Percentiles rank a stretch among this genome's conserved stretches.
phyloP scores from a whole-genome alignment of 1,139 yeast genomes.

The Yamadazyma taylorii region DNA sequence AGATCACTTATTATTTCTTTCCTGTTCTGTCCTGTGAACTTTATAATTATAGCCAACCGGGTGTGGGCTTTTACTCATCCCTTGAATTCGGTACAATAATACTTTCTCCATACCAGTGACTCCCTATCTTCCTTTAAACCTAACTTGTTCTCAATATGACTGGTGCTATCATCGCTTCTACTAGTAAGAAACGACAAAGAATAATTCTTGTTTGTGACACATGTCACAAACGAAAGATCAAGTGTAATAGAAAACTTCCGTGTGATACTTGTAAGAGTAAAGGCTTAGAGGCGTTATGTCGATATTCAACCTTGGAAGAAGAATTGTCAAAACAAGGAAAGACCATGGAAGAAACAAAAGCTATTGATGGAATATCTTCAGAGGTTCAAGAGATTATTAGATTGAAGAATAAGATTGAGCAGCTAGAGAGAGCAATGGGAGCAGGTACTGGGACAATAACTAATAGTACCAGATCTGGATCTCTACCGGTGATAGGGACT shows the following conservation, averaged over 20 bases:
- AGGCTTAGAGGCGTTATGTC: constrained; percentile 15
- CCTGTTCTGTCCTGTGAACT: too few relatives aligned
- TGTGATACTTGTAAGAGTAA: constrained; percentile 17
- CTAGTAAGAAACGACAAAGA: constrained; percentile 17
- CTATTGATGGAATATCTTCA: constrained; percentile 2
- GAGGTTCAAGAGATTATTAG: constrained; percentile 3
- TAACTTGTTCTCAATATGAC: too few relatives aligned
- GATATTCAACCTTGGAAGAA: constrained; percentile 16
- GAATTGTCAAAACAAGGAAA: constrained; percentile 18
- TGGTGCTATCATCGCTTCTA: too few relatives aligned
- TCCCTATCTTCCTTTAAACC: too few relatives aligned
- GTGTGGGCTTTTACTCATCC: too few relatives aligned
- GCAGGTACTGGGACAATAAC: not conserved
- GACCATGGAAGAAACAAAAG: constrained; percentile 9
- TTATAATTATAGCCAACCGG: too few relatives aligned
- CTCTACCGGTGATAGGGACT: too few relatives aligned
- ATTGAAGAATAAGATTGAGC: not conserved
- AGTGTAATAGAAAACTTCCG: constrained; percentile 18
- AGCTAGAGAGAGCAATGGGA: not conserved
- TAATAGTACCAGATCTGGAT: not conserved
- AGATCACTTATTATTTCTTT: too few relatives aligned
- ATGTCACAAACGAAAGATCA: constrained; percentile 20
- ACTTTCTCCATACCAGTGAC: too few relatives aligned
- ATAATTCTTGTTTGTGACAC: constrained; percentile 19
- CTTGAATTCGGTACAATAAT: too few relatives aligned